phyloP scores from a whole-genome alignment of 2,329 filamentous ascomycete genomes.

The Ploettnerulaceae sp. region DNA sequence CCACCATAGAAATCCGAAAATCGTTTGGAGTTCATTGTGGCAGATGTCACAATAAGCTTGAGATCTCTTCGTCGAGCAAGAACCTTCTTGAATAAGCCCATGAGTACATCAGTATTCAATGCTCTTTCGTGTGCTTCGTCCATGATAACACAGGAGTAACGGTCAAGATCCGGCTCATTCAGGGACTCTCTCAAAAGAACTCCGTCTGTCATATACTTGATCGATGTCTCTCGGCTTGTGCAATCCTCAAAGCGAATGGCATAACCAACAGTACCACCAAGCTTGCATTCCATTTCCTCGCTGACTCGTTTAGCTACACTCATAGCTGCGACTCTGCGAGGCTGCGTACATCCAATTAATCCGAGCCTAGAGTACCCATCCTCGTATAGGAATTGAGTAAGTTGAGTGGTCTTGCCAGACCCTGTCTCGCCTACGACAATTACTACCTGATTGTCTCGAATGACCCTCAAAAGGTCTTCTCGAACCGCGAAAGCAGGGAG shows the following conservation, averaged over 20 bases:
- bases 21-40: constrained; percentile 95
- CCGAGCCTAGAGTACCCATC: constrained; percentile 86
- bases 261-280: constrained; percentile 87
- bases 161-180: constrained; percentile 86
- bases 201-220: constrained; percentile 99
- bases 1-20: constrained; percentile 96
- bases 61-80: constrained; percentile 82
- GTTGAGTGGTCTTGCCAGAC: constrained; percentile 94
- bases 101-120: constrained; percentile 92
- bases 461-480: constrained; percentile 85
- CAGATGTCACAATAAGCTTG: constrained; percentile 95
- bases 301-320: constrained; percentile 97
- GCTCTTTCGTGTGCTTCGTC: constrained; percentile 97
- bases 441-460: constrained; percentile 93
- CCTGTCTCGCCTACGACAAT: constrained; percentile 97
- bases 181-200: constrained; percentile 89
- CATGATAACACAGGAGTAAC: constrained; percentile 99
- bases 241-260: constrained; percentile 98
- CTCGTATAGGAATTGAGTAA: constrained; percentile 94
- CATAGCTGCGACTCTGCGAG: constrained; percentile 95
- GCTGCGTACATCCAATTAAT: constrained; percentile 95
- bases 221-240: constrained; percentile 88
- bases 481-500: constrained; percentile 93
- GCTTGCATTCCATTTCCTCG: constrained; percentile 93
- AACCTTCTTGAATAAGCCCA: constrained; percentile 98